Conservation (phyloP, 2,329 filamentous ascomycete species). For the Dactylonectria estremocensis region DNA sequence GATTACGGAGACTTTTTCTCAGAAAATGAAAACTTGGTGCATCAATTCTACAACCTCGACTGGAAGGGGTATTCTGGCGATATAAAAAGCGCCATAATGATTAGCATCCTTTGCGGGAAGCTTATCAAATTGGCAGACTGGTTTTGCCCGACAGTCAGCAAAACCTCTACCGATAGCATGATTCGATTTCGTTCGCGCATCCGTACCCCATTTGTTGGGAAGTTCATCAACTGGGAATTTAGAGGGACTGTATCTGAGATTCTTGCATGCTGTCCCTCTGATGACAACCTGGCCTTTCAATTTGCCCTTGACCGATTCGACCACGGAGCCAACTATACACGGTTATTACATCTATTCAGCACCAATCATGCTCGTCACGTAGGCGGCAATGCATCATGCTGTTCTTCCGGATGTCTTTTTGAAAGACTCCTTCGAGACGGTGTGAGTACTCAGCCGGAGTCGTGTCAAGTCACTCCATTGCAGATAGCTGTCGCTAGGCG, state of each 20-base stretch:
- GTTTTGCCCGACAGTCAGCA: not conserved
- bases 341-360: not conserved
- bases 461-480: slow-evolving; percentile 16
- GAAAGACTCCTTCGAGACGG: not conserved
- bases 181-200: not conserved
- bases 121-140: not conserved
- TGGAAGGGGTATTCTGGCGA: not conserved
- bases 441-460: not conserved
- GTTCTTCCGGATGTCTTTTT: not conserved
- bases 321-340: not conserved
- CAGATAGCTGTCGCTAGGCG: not conserved
- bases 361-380: not conserved
- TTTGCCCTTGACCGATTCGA: not conserved
- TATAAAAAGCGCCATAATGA: not conserved
- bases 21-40: too few species aligned
- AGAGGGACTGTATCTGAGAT: slow-evolving; percentile 1
- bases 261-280: not conserved
- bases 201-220: not conserved
- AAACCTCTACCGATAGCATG: not conserved
- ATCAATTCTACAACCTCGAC: too few species aligned
- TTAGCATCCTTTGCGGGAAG: not conserved
- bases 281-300: not conserved
- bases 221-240: not conserved
- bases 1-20: not conserved
- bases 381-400: not conserved